Evolutionary conservation across 75 land plant species (phyloP).

Genomic region (Ceratopteris richardii): DNA sequence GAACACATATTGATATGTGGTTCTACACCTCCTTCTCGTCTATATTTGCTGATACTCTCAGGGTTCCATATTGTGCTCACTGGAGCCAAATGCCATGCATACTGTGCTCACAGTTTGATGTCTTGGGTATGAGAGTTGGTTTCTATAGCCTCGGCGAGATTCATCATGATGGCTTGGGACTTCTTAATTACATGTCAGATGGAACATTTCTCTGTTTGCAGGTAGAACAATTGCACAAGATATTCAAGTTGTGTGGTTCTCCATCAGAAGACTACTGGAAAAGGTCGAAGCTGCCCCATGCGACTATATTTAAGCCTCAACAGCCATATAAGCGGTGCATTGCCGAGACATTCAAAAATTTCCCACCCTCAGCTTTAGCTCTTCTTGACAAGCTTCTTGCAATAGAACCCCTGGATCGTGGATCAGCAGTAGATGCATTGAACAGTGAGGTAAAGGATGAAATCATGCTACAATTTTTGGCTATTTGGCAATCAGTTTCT

Average conservation of each 20-base stretch:
- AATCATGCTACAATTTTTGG: neutral
- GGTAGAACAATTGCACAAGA: constrained; percentile 85
- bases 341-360: constrained; percentile 57
- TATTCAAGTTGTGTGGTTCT: constrained; percentile 77
- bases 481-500: neutral
- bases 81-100: no score
- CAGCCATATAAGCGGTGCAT: constrained; percentile 51
- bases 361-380: constrained; percentile 50
- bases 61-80: no score
- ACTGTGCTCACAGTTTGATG: no score
- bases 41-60: no score
- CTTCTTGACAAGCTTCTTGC: constrained; percentile 64
- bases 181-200: no score
- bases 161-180: no score
- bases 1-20: no score
- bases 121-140: no score
- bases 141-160: no score
- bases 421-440: constrained; percentile 55
- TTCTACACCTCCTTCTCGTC: no score
- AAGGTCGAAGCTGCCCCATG: constrained; percentile 69
- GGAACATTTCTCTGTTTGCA: no score
- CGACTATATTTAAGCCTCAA: constrained; percentile 74
- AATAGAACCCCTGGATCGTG: constrained; percentile 56
- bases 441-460: constrained; percentile 34
- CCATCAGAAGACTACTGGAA: constrained; percentile 83